phyloP scores from a whole-genome alignment of 2,329 filamentous ascomycete genomes.

The Beauveria medogensis region DNA sequence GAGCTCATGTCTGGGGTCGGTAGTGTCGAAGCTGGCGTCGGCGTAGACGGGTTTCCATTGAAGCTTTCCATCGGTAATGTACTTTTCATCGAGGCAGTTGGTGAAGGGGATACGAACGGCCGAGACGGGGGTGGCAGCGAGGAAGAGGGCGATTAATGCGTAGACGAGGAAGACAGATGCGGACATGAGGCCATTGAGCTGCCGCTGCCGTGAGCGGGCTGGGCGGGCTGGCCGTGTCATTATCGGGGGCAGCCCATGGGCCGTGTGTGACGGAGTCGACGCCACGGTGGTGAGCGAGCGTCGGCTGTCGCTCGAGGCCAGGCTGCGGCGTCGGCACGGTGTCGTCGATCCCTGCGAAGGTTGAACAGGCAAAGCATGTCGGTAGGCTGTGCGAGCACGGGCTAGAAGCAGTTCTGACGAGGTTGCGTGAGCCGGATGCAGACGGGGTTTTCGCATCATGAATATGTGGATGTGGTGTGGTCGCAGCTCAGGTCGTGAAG shows the following conservation, averaged over 20 bases:
- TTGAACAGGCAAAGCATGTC: not conserved
- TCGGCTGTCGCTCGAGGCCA: not conserved
- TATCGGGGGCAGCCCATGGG: not conserved
- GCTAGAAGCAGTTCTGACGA: not conserved
- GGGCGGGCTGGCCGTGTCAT: not conserved
- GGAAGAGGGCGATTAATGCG: slow-evolving; percentile 29
- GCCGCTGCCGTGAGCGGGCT: not conserved
- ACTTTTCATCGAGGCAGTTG: slow-evolving; percentile 67
- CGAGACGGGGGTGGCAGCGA: slow-evolving; percentile 31
- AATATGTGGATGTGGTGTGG: not conserved
- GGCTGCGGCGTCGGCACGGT: not conserved
- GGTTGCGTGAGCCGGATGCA: not conserved
- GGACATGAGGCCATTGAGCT: not conserved
- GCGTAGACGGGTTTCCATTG: slow-evolving; percentile 75
- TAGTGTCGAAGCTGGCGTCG: slow-evolving; percentile 63
- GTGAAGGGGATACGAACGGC: slow-evolving; percentile 69
- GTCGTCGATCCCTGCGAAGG: not conserved
- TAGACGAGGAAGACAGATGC: slow-evolving; percentile 12
- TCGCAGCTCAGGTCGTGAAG: not conserved
- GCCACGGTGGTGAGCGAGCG: not conserved
- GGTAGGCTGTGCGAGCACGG: not conserved
- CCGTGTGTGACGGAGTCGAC: not conserved
- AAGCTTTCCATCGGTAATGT: slow-evolving; percentile 51
- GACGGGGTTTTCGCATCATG: slow-evolving; percentile 5
- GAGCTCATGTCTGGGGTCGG: slow-evolving; percentile 54